Evolutionary conservation across 2,329 filamentous ascomycete species (phyloP).

Genomic region (Fusarium nematophilum): DNA sequence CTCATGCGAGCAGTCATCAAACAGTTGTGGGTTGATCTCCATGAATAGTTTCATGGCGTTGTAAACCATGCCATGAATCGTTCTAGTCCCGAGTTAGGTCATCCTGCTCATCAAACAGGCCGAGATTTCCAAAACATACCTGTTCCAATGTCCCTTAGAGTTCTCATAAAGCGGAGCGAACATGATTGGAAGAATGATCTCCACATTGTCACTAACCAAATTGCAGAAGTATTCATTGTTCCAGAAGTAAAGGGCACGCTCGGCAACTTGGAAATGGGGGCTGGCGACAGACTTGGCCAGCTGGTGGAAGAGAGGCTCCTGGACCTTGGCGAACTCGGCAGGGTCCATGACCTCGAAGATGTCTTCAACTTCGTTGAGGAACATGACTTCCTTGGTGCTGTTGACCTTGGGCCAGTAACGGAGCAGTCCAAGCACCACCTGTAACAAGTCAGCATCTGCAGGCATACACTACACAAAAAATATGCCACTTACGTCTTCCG

Average conservation of each 20-base stretch:
- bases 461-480: not conserved
- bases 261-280: constrained; percentile 98
- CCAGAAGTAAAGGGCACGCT: constrained; percentile 98
- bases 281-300: constrained; percentile 97
- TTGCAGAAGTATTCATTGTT: constrained; percentile 99
- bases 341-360: constrained; percentile 99
- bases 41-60: constrained; percentile 99
- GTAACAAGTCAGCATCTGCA: constrained; percentile 18
- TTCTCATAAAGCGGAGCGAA: constrained; percentile 98
- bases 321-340: constrained; percentile 97
- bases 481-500: constrained; percentile 80
- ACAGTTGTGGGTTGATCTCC: constrained; percentile 98
- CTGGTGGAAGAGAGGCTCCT: constrained; percentile 97
- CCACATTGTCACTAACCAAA: constrained; percentile 97
- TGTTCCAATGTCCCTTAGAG: constrained; percentile 99
- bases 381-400: constrained; percentile 99
- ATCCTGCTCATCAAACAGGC: not conserved
- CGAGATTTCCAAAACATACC: constrained; percentile 69
- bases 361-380: constrained; percentile 97
- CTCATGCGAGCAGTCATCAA: constrained; percentile 98
- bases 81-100: constrained; percentile 66
- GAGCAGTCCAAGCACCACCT: constrained; percentile 93
- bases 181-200: constrained; percentile 99
- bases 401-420: constrained; percentile 99
- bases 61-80: constrained; percentile 99